These are phyloP conservation scores for Colletotrichum sp. DNA, from an alignment of 2,329 filamentous ascomycete genomes.

Conservation along the genomic window DNA sequence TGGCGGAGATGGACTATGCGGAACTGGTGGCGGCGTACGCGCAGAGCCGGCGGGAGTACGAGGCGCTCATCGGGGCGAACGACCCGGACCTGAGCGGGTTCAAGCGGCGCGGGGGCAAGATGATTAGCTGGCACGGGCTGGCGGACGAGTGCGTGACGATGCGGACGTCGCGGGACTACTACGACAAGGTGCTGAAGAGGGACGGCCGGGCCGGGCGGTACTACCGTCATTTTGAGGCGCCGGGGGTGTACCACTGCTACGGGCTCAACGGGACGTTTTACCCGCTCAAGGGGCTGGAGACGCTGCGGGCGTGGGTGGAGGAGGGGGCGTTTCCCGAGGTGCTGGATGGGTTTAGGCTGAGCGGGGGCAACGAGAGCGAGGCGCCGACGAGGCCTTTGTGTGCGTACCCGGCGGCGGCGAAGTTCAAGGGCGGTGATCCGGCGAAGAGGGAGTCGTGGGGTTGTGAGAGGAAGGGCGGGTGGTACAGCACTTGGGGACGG, in stretches of 20 bases:
- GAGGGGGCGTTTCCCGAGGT: neutral
- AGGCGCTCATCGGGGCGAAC: constrained; percentile 29
- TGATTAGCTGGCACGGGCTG: constrained; percentile 47
- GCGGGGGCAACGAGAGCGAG: constrained; percentile 12
- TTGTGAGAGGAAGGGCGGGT: neutral
- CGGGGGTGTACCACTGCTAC: constrained; percentile 56
- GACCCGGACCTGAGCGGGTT: constrained; percentile 34
- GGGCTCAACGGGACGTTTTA: constrained; percentile 14
- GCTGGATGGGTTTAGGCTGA: constrained; percentile 11
- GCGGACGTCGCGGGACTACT: constrained; percentile 36
- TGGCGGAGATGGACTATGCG: neutral
- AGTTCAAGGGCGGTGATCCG: constrained; percentile 8
- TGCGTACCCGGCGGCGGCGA: neutral
- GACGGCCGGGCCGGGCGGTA: constrained; percentile 37
- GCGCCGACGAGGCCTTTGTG: constrained; percentile 14
- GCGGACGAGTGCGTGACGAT: constrained; percentile 43
- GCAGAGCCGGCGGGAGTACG: constrained; percentile 18
- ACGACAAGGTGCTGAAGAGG: constrained; percentile 13
- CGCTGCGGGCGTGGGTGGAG: constrained; percentile 18
- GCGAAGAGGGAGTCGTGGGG: neutral
- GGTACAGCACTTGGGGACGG: neutral
- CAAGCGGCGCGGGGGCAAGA: constrained; percentile 39
- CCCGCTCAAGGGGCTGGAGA: constrained; percentile 13
- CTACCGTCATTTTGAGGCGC: constrained; percentile 56
- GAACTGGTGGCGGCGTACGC: constrained; percentile 6